These are phyloP conservation scores for Clohesyomyces aquaticus DNA, from an alignment of 495 filamentous ascomycete genomes.

Conservation along the genomic window DNA sequence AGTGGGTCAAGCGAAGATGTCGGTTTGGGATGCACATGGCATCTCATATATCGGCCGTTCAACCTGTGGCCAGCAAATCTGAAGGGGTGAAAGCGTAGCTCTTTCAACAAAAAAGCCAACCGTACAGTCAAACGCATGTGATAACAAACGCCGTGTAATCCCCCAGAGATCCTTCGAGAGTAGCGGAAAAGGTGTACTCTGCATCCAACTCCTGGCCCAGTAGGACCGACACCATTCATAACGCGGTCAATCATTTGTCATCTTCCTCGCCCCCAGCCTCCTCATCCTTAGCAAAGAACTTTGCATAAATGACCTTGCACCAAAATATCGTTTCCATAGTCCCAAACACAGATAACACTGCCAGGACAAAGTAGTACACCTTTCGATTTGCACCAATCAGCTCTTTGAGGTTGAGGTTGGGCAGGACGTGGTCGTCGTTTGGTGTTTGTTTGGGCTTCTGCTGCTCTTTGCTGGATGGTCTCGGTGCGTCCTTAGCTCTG, in stretches of 20 bases:
- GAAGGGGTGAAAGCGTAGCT: no score
- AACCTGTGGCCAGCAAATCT: no score
- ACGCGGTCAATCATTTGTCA: slow-evolving; percentile 1
- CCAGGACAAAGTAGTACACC: background rate
- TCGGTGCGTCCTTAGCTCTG: background rate
- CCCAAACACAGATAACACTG: background rate
- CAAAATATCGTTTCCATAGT: slow-evolving; percentile 26
- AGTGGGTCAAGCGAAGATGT: no score
- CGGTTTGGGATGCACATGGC: no score
- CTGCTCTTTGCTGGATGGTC: background rate
- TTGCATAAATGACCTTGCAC: slow-evolving; percentile 25
- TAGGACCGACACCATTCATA: no score
- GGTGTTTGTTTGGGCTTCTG: background rate
- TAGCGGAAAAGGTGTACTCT: no score
- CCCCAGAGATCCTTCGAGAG: no score
- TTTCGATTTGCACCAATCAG: background rate
- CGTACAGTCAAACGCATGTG: no score
- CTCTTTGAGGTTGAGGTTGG: background rate
- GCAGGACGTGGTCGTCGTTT: background rate
- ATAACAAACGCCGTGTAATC: no score
- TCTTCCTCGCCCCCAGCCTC: background rate
- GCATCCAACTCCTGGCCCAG: no score
- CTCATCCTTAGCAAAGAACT: slow-evolving; percentile 14
- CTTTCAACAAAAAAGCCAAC: no score
- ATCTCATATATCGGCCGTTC: no score